Evolutionary conservation across 2,329 filamentous ascomycete genomes (phyloP).

Genomic region (Nakataea oryzae): DNA sequence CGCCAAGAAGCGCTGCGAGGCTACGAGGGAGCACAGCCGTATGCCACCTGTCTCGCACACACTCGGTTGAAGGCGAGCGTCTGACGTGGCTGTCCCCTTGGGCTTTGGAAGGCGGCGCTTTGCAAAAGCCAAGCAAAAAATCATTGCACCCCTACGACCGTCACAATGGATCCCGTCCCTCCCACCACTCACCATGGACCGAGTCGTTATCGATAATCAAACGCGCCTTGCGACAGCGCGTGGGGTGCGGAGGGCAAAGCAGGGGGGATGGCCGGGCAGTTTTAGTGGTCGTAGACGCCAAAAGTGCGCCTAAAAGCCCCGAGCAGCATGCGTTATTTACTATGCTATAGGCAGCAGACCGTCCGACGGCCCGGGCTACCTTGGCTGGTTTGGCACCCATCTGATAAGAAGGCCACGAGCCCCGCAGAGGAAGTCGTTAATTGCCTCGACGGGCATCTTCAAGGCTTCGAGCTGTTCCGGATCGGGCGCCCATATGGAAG

Average conservation of each 20-base stretch:
- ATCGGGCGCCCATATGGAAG: slow-evolving; percentile 26
- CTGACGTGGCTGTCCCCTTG: too few species aligned
- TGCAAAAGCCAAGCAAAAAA: neutral
- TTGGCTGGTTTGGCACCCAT: neutral
- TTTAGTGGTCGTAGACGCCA: too few species aligned
- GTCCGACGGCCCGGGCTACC: neutral
- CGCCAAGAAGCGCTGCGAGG: neutral
- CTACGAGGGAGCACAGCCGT: neutral
- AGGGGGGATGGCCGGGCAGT: too few species aligned
- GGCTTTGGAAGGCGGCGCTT: neutral
- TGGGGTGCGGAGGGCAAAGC: too few species aligned
- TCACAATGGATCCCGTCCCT: neutral
- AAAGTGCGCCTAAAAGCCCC: too few species aligned
- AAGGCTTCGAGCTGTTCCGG: neutral
- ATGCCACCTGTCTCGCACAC: neutral
- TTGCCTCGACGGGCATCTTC: neutral
- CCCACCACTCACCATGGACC: too few species aligned
- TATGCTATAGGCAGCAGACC: too few species aligned
- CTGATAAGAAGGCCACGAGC: neutral
- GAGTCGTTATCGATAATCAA: neutral
- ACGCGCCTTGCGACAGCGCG: neutral
- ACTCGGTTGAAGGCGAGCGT: neutral
- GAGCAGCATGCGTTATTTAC: neutral
- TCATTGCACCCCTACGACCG: neutral
- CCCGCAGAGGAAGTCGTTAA: neutral